These are phyloP conservation scores for Stellera chamaejasme DNA, from an alignment of 345 rosid genomes.

Conservation along the genomic window DNA sequence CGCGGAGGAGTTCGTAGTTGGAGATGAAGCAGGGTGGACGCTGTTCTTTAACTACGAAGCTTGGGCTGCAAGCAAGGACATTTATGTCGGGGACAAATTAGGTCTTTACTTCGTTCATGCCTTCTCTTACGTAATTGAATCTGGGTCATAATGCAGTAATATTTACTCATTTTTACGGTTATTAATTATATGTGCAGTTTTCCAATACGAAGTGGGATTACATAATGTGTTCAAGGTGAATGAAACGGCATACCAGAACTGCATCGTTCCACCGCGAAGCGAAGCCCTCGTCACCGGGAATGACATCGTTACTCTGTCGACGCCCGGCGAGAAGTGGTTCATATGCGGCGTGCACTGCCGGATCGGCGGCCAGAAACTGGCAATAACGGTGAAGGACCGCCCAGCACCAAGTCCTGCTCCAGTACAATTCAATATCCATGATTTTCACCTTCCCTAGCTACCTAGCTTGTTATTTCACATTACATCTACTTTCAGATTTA, in stretches of 20 bases:
- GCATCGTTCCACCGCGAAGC: background rate
- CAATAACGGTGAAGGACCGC: background rate
- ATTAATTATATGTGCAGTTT: background rate
- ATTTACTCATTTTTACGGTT: too few species aligned
- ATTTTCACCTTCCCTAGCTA: too few species aligned
- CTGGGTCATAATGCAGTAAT: too few species aligned
- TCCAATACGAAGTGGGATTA: background rate
- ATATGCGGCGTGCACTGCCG: background rate
- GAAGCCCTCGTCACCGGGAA: background rate
- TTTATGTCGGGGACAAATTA: background rate
- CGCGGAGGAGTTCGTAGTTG: background rate
- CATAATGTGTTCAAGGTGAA: background rate
- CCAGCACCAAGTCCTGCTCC: too few species aligned
- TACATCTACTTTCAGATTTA: too few species aligned
- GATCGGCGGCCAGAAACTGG: background rate
- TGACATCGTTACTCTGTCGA: background rate
- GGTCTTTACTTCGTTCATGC: background rate
- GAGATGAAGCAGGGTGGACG: background rate
- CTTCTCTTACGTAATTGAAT: background rate
- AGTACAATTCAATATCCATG: too few species aligned
- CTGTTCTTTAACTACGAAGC: background rate
- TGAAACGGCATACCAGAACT: background rate
- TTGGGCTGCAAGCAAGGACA: background rate
- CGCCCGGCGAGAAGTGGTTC: background rate
- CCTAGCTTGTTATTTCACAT: too few species aligned